These are phyloP conservation scores for Maudiozyma humilis DNA, from an alignment of 1,139 yeast species.

Conservation along the genomic window DNA sequence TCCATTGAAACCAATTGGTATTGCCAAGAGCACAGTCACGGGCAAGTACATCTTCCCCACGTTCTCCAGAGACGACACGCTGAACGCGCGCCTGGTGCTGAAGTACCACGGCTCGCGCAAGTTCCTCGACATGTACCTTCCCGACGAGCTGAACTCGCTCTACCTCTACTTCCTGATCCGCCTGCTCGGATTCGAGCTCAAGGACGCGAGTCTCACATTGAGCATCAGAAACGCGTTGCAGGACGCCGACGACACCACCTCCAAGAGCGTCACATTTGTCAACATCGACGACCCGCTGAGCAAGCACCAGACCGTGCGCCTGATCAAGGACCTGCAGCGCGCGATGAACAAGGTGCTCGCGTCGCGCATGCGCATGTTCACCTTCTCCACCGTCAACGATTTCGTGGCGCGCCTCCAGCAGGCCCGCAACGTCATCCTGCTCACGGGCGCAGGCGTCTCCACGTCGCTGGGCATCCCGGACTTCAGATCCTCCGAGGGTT, in stretches of 20 bases:
- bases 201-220: constrained; percentile 34
- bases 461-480: constrained; percentile 92
- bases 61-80: constrained; percentile 37
- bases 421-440: constrained; percentile 59
- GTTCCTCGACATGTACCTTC: constrained; percentile 53
- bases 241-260: constrained; percentile 5
- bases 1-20: constrained; percentile 18
- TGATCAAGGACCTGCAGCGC: constrained; percentile 45
- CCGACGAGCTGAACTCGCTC: constrained; percentile 49
- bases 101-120: constrained; percentile 51
- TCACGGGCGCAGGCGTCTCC: constrained; percentile 95
- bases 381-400: constrained; percentile 50
- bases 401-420: constrained; percentile 44
- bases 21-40: constrained; percentile 20
- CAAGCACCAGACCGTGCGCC: constrained; percentile 38
- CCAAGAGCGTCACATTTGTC: constrained; percentile 19
- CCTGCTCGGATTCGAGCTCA: constrained; percentile 47
- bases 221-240: constrained; percentile 33
- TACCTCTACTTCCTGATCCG: constrained; percentile 44
- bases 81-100: constrained; percentile 49
- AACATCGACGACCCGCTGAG: constrained; percentile 33
- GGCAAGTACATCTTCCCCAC: constrained; percentile 32
- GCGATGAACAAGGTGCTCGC: constrained; percentile 53
- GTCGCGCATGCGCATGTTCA: constrained; percentile 44
- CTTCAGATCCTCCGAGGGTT: constrained; percentile 83